Conservation (phyloP, 2,329 filamentous ascomycete genomes). For the Exophiala oligosperma region DNA sequence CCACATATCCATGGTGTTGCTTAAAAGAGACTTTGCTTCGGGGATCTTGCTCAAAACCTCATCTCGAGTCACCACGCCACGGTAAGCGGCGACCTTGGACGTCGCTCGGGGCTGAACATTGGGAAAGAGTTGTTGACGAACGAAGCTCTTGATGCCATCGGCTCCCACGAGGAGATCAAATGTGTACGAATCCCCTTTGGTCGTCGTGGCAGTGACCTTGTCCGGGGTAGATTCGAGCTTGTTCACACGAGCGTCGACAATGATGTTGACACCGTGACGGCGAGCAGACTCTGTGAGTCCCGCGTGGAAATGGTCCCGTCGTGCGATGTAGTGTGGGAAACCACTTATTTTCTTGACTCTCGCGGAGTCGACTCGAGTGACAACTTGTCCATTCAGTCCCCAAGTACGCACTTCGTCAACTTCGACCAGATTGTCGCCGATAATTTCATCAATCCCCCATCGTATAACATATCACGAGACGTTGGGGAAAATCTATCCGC, state of each 20-base stretch:
- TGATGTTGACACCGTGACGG: conserved; percentile 39
- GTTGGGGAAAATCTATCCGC: conserved; percentile 19
- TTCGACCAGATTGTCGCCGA: conserved; percentile 42
- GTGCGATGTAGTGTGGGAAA: conserved; percentile 23
- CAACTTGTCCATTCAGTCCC: conserved; percentile 30
- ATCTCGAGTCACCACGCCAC: conserved; percentile 46
- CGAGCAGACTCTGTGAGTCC: conserved; percentile 42
- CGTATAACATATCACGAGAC: conserved; percentile 37
- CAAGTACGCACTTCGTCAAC: conserved; percentile 39
- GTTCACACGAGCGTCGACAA: conserved; percentile 39
- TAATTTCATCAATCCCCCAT: conserved; percentile 42
- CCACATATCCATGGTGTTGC: conserved; percentile 49
- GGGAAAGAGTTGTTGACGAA: conserved; percentile 42
- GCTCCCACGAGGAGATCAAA: conserved; percentile 43
- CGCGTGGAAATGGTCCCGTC: conserved; percentile 48
- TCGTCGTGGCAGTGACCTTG: neutral
- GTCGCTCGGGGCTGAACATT: conserved; percentile 40
- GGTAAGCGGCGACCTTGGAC: conserved; percentile 46
- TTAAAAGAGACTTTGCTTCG: conserved; percentile 39
- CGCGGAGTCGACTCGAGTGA: conserved; percentile 3
- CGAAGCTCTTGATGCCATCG: conserved; percentile 43
- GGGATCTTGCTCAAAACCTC: conserved; percentile 43
- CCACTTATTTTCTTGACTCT: conserved; percentile 6
- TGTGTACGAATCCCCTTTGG: neutral
- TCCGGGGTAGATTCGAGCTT: conserved; percentile 24